A percentile compares a stretch with the other conserved stretches of the same genome.
Conservation (phyloP, 352 stramenopile species). For the Pythium angustatum region DNA sequence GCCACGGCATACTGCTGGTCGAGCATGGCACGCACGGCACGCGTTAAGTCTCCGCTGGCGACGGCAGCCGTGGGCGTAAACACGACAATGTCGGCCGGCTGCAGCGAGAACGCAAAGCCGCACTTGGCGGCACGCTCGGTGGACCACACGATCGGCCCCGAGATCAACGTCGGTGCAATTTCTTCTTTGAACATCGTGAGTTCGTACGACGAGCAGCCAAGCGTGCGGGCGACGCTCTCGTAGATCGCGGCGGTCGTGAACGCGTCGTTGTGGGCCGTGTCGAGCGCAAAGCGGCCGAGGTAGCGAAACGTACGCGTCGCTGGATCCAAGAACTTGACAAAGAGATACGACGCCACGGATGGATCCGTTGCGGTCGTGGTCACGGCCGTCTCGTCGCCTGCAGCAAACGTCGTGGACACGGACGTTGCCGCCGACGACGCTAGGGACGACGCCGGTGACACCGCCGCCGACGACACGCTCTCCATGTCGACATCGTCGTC, state of each 20-base stretch:
- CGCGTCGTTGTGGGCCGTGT: slow-evolving; percentile 1
- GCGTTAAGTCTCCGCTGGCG: slow-evolving; percentile 31
- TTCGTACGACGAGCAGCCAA: slow-evolving; percentile 45
- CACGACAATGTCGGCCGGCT: slow-evolving; percentile 65
- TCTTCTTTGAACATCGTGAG: slow-evolving; percentile 75
- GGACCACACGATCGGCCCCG: slow-evolving; percentile 44
- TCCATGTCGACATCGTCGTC: slow-evolving; percentile 3
- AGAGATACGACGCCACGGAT: slow-evolving; percentile 39
- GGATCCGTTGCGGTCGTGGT: neutral
- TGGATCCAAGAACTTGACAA: slow-evolving; percentile 66
- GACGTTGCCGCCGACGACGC: slow-evolving; percentile 5
- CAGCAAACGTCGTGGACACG: neutral
- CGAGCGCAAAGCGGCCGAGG: slow-evolving; percentile 42
- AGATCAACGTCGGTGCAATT: slow-evolving; percentile 64
- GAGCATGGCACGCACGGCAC: slow-evolving; percentile 37
- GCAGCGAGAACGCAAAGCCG: slow-evolving; percentile 28
- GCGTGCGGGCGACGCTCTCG: slow-evolving; percentile 42
- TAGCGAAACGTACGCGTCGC: slow-evolving; percentile 42
- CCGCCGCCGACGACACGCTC: neutral
- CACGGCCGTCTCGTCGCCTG: slow-evolving; percentile 12
- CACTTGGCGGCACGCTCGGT: slow-evolving; percentile 19
- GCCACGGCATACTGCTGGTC: slow-evolving; percentile 44
- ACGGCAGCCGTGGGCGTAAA: slow-evolving; percentile 35
- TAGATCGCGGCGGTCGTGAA: slow-evolving; percentile 46
- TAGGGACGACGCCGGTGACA: neutral